Conservation (phyloP, 139 green algal genomes). For the Haematococcus sp. region DNA sequence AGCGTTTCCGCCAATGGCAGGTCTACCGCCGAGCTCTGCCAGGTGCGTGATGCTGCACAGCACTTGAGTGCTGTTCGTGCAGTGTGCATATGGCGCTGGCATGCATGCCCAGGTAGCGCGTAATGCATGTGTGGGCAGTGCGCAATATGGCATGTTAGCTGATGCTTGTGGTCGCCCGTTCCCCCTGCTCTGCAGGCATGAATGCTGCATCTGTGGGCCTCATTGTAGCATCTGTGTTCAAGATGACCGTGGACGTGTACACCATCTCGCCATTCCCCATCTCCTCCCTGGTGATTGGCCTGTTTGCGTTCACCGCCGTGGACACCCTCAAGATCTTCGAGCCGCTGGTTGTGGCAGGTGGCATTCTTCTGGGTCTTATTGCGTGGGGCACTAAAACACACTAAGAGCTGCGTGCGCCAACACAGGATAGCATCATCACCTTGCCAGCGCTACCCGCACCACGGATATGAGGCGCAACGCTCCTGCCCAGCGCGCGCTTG, state of each 20-base stretch:
- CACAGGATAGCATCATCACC: too few species aligned
- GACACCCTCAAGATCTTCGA: constrained; percentile 64
- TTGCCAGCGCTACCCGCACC: too few species aligned
- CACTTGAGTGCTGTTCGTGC: too few species aligned
- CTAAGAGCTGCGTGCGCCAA: constrained; percentile 21
- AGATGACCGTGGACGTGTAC: constrained; percentile 67
- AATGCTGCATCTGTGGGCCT: constrained; percentile 87
- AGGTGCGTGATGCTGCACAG: not conserved
- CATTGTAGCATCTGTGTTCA: constrained; percentile 82
- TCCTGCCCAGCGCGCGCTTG: too few species aligned
- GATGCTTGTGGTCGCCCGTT: too few species aligned
- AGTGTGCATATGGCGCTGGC: too few species aligned
- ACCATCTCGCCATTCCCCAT: constrained; percentile 55
- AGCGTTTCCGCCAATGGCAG: constrained; percentile 55
- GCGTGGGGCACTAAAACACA: constrained; percentile 62
- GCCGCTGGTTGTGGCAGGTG: constrained; percentile 68
- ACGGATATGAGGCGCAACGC: too few species aligned
- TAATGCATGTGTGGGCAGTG: too few species aligned
- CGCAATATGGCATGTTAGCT: too few species aligned
- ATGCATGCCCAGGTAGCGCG: too few species aligned
- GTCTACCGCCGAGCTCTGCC: constrained; percentile 45
- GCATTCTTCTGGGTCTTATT: constrained; percentile 68
- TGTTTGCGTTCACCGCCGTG: constrained; percentile 64
- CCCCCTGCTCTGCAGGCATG: constrained; percentile 51
- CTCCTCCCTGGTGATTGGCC: constrained; percentile 70